These are phyloP conservation scores for Talaromyces sp. DNA, from an alignment of 2,329 filamentous ascomycete genomes.

Conservation along the genomic window DNA sequence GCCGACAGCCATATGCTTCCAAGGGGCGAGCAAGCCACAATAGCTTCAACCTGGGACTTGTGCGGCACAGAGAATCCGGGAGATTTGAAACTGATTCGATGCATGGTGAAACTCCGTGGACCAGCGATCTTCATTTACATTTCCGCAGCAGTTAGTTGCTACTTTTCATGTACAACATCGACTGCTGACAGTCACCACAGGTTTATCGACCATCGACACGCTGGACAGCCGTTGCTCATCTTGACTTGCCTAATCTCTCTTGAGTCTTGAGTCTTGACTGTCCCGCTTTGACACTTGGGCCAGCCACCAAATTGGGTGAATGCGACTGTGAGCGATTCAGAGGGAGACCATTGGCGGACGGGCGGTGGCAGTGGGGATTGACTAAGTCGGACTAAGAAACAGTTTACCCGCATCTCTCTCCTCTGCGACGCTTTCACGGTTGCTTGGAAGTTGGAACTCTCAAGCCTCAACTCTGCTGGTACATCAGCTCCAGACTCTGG, in stretches of 20 bases:
- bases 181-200: no score
- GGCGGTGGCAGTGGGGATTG: neutral
- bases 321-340: neutral
- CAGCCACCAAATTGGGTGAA: constrained; percentile 3
- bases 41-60: neutral
- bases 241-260: no score
- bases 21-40: constrained; percentile 8
- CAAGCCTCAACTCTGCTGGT: neutral
- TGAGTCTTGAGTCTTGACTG: neutral
- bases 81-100: neutral
- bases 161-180: no score
- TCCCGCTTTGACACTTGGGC: neutral
- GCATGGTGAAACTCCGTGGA: neutral
- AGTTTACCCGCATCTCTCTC: neutral
- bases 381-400: neutral
- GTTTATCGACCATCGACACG: neutral
- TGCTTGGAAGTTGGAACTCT: neutral
- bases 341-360: neutral
- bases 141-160: no score
- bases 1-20: neutral
- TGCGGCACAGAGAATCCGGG: neutral
- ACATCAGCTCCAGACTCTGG: neutral
- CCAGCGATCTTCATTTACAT: neutral
- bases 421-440: neutral
- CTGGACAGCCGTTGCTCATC: neutral